Evolutionary conservation across 306 rosid genomes (phyloP).

Genomic region (Sesbania bispinosa): DNA sequence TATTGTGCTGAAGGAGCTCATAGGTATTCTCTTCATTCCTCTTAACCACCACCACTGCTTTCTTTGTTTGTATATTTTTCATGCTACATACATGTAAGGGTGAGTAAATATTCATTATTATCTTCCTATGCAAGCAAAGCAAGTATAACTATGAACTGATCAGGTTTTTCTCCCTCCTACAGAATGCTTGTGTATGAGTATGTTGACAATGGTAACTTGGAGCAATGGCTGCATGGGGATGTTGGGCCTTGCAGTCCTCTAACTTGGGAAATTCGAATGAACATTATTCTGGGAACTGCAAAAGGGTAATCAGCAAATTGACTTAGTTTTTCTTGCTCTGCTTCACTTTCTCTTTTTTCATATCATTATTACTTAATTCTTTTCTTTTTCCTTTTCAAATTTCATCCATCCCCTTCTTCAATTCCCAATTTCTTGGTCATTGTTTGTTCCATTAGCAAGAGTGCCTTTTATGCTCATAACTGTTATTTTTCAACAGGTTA

Average conservation of each 20-base stretch:
- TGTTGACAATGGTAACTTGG: constrained; percentile 82
- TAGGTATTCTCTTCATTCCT: constrained; percentile 40
- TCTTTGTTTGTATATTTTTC: no score
- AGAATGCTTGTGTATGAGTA: constrained; percentile 90
- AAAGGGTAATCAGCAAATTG: constrained; percentile 54
- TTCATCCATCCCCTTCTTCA: background rate
- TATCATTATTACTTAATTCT: background rate
- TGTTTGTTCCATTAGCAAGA: background rate
- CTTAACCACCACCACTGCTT: no score
- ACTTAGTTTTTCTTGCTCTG: background rate
- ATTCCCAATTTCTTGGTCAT: background rate
- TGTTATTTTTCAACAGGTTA: constrained; percentile 43
- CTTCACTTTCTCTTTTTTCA: background rate
- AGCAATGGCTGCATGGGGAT: constrained; percentile 91
- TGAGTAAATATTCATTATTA: no score
- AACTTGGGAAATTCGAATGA: constrained; percentile 86
- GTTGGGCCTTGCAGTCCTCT: constrained; percentile 80
- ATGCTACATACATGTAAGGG: no score
- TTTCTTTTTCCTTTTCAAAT: background rate
- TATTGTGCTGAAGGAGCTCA: constrained; percentile 97
- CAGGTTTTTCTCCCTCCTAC: no score
- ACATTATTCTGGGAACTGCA: constrained; percentile 72
- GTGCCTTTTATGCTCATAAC: background rate
- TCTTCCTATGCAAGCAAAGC: no score
- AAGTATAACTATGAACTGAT: no score